Evolutionary conservation across 805 yeast species (phyloP), one percentile per base, ranked within the genome.

Genomic region (Schwanniomyces polymorphus): DNA sequence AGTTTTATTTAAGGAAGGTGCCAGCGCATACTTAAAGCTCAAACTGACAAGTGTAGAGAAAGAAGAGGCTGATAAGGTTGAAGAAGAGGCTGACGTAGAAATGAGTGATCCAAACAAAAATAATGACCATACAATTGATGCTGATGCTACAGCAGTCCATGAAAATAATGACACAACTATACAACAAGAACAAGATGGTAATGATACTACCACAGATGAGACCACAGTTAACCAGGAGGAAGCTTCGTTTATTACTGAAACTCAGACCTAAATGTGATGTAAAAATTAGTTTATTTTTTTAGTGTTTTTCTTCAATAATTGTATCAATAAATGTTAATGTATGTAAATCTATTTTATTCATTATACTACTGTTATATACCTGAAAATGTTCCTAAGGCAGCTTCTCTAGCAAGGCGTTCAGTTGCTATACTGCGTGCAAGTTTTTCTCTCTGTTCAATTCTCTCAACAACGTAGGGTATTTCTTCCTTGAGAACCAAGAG

Each of bases 401-500:
- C 79, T 2, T 77, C 79, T 44, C 71, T 61, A 1, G 79, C 79
- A 25, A 74, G 55, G 31, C 80, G 61, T 55, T 82, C 85, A 1
- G 85, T 80, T 3, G 81, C 76, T 38, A 80, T 68, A 35, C 80
- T 76, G 46, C 76, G 79, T 0, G 84, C 81, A 44, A 81, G 67
- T 23, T 78, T 67, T 46, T 84, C 88, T 44, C 92, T 71, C 57
- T 82, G 85, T 21, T 78, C 80, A 33, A 88, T 60, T 41, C 90
- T 72, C 50, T 73, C 70, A 8, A 78, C 72, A 3, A 88, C 89
- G 60, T 74, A 85, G 1, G 74, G 74, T 35, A 71, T 68, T 43
- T 85, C 85, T 18, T 82, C 88, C 48, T 84, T 80, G 33, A 91
- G 74, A 23, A 91, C 66, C 45, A 92, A 61, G 12, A 90, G 74